phyloP scores from a whole-genome alignment of 2,329 filamentous ascomycete genomes.

The Gaeumannomyces tritici region DNA sequence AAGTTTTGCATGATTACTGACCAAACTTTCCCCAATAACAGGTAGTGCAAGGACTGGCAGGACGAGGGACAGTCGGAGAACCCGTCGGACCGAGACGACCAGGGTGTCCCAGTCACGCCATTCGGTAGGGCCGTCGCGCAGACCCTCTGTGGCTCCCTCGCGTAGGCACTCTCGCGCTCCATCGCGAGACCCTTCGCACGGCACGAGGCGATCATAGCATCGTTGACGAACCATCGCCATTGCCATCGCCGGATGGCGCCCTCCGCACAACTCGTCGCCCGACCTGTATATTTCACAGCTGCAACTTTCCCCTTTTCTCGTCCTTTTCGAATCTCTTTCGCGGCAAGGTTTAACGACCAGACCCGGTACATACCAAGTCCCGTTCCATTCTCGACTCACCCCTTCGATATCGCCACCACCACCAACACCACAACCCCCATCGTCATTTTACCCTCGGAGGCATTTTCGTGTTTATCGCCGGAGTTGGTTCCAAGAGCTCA shows the following conservation, averaged over 20 bases:
- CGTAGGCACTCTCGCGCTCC: neutral
- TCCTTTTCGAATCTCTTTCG: neutral
- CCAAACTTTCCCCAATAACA: neutral
- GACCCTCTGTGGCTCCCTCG: neutral
- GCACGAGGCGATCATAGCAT: neutral
- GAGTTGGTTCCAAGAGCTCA: too few relatives aligned
- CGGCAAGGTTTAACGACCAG: neutral
- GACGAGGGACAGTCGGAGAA: constrained; percentile 4
- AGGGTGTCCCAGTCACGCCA: neutral
- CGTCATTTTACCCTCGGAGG: neutral
- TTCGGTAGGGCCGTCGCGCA: neutral
- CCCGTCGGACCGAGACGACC: constrained; percentile 1
- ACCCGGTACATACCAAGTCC: neutral
- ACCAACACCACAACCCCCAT: neutral
- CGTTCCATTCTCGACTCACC: neutral
- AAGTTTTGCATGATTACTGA: neutral
- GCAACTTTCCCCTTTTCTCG: neutral
- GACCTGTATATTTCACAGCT: neutral
- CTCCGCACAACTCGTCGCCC: neutral
- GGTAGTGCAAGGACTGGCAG: constrained; percentile 3
- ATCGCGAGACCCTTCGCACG: neutral
- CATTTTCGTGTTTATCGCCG: neutral
- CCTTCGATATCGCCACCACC: neutral
- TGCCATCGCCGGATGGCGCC: neutral
- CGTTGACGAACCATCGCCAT: neutral